Evolutionary conservation across 192 early-diverging fungal genomes (phyloP).

Genomic region (Backusella psychrophila): DNA sequence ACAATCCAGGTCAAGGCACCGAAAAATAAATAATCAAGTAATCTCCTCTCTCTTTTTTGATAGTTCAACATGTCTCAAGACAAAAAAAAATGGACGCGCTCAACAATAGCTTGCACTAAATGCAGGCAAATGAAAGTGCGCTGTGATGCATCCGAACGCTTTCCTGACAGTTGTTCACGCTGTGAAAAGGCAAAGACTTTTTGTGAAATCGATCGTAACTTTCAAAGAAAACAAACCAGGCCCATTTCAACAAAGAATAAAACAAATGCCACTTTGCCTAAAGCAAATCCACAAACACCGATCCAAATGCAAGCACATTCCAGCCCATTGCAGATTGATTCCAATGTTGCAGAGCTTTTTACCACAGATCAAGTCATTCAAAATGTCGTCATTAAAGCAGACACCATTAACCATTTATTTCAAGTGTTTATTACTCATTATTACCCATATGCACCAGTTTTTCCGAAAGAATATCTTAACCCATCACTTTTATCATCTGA

Average conservation of each 20-base stretch:
- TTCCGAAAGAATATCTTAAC: slow-evolving; percentile 17
- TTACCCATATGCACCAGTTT: slow-evolving; percentile 8
- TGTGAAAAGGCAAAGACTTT: neutral
- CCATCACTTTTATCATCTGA: slow-evolving; percentile 8
- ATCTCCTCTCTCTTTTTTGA: neutral
- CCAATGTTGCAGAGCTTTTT: neutral
- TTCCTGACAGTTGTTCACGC: neutral
- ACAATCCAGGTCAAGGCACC: neutral
- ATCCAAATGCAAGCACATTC: neutral
- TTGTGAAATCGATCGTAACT: neutral
- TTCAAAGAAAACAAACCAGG: neutral
- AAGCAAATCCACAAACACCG: neutral
- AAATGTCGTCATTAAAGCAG: neutral
- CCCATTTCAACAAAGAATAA: neutral
- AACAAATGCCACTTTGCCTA: neutral
- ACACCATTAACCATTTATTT: slow-evolving; percentile 11
- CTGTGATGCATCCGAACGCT: neutral
- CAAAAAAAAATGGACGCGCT: neutral
- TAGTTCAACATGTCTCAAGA: neutral
- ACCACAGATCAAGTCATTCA: neutral
- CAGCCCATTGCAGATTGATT: neutral
- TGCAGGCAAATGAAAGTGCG: neutral
- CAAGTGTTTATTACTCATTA: slow-evolving; percentile 9
- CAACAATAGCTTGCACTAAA: neutral
- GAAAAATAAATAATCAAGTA: neutral